These are phyloP conservation scores for Podila verticillata DNA, from an alignment of 192 early-diverging fungal species.

Conservation along the genomic window DNA sequence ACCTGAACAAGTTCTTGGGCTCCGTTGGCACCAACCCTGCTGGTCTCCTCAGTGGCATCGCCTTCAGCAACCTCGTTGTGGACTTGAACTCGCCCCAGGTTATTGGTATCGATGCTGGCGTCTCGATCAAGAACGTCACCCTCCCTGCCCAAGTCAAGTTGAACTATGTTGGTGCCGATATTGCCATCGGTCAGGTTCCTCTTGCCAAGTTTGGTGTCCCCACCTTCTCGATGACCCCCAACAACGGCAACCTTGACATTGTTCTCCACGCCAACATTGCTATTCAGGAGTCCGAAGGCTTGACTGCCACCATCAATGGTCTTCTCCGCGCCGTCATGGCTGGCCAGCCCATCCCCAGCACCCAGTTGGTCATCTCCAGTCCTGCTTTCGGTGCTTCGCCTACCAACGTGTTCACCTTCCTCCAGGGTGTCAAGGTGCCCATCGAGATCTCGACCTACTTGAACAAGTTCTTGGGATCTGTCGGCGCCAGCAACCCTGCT, in stretches of 20 bases:
- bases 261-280: constrained; percentile 8
- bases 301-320: constrained; percentile 4
- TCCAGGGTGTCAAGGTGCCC: constrained; percentile 3
- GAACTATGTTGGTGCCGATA: constrained; percentile 41
- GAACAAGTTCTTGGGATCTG: constrained; percentile 10
- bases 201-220: constrained; percentile 30
- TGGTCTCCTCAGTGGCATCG: constrained; percentile 9
- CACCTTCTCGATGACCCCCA: not conserved
- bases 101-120: constrained; percentile 18
- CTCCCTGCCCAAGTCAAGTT: constrained; percentile 41
- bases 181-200: constrained; percentile 17
- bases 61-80: constrained; percentile 1
- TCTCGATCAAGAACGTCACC: constrained; percentile 34
- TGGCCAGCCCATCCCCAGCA: constrained; percentile 2
- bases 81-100: constrained; percentile 11
- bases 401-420: constrained; percentile 9
- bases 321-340: not conserved
- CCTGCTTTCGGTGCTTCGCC: constrained; percentile 8
- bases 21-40: not conserved
- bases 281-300: not conserved
- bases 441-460: not conserved
- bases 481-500: constrained; percentile 4
- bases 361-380: constrained; percentile 3
- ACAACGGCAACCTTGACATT: constrained; percentile 2
- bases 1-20: constrained; percentile 11